Evolutionary conservation across 202 grass and related monocot genomes (phyloP).

Genomic region (Dendrocalamus latiflorus): DNA sequence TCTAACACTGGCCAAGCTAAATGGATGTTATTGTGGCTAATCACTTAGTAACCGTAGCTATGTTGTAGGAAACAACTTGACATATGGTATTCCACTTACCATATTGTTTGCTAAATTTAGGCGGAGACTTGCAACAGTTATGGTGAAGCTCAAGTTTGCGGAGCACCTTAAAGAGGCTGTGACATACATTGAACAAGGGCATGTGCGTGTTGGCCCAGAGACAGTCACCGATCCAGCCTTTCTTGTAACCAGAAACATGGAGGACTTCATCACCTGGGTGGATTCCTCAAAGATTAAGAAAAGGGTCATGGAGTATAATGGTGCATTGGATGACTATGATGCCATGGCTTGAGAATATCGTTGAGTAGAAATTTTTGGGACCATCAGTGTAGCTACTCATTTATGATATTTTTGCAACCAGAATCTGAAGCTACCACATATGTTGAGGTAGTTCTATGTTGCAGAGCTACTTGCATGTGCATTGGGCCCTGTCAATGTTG

Average conservation of each 20-base stretch:
- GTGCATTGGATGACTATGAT: slow-evolving; percentile 66
- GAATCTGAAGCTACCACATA: neutral
- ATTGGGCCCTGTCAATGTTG: neutral
- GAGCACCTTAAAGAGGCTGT: slow-evolving; percentile 79
- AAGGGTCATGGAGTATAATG: slow-evolving; percentile 65
- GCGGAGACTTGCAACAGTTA: slow-evolving; percentile 61
- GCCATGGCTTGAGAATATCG: slow-evolving; percentile 37
- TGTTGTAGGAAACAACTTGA: neutral
- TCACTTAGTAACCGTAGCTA: neutral
- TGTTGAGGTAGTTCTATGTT: neutral
- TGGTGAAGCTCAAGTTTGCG: slow-evolving; percentile 58
- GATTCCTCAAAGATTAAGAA: slow-evolving; percentile 88
- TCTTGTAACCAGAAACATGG: slow-evolving; percentile 94
- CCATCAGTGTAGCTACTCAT: neutral
- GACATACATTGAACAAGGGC: slow-evolving; percentile 85
- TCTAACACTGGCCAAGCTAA: neutral
- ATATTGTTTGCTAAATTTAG: slow-evolving; percentile 30
- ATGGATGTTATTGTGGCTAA: neutral
- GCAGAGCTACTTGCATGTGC: neutral
- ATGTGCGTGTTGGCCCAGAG: slow-evolving; percentile 75
- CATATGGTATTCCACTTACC: neutral
- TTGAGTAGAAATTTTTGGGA: neutral
- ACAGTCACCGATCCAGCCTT: too few relatives aligned
- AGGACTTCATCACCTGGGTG: slow-evolving; percentile 84
- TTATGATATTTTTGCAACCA: neutral